These are phyloP conservation scores for Nitzschia inconspicua DNA, from an alignment of 108 stramenopile species.

Conservation along the genomic window DNA sequence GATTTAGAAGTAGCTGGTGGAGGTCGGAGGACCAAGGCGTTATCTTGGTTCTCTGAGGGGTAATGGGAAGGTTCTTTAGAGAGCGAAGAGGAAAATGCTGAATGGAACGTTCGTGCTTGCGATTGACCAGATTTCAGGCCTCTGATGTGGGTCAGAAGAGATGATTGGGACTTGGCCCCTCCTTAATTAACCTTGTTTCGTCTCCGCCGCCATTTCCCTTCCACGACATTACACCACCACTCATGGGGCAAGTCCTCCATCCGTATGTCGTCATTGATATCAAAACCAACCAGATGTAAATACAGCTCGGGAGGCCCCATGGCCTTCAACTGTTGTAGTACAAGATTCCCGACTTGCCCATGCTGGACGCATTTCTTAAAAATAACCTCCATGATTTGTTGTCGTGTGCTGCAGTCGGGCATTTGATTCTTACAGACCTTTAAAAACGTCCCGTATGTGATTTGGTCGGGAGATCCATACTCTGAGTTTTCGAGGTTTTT, in stretches of 20 bases:
- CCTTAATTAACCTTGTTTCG: background rate
- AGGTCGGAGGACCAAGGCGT: no score
- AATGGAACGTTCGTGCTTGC: no score
- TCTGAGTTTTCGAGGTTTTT: slow-evolving; percentile 38
- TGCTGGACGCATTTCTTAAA: slow-evolving; percentile 57
- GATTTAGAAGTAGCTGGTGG: no score
- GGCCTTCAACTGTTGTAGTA: slow-evolving; percentile 54
- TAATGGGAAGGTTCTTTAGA: no score
- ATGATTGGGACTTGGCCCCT: no score
- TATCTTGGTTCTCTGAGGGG: no score
- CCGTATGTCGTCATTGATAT: slow-evolving; percentile 36
- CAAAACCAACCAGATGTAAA: slow-evolving; percentile 33
- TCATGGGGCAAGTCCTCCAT: slow-evolving; percentile 55
- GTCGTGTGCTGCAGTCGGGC: slow-evolving; percentile 50
- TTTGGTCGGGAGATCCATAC: slow-evolving; percentile 61
- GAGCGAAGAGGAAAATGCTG: no score
- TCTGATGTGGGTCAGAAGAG: no score
- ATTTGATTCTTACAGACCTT: slow-evolving; percentile 73
- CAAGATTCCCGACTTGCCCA: slow-evolving; percentile 69
- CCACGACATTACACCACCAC: slow-evolving; percentile 68
- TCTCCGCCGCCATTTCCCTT: slow-evolving; percentile 49
- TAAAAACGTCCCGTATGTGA: slow-evolving; percentile 80
- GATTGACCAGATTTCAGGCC: no score
- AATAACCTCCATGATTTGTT: slow-evolving; percentile 49
- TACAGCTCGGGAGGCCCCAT: slow-evolving; percentile 37